phyloP scores from a whole-genome alignment of 371 early-diverging fungal species.

The Mucor mucedo region DNA sequence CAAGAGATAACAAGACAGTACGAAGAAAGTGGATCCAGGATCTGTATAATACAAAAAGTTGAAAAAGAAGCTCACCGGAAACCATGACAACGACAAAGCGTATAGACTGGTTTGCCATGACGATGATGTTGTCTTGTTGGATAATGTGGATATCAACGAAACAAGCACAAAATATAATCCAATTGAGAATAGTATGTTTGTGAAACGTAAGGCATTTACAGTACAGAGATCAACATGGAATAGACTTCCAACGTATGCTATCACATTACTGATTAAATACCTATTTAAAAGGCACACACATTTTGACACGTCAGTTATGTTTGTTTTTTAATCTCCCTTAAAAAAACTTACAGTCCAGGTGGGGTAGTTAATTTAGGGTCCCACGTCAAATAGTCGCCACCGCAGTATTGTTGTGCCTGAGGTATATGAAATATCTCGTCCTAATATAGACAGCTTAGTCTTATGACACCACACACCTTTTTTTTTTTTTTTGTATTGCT shows the following conservation, averaged over 20 bases:
- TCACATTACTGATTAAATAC: slow-evolving; percentile 50
- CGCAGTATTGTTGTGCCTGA: slow-evolving; percentile 89
- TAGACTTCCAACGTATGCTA: slow-evolving; percentile 16
- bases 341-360: slow-evolving; percentile 83
- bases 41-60: slow-evolving; percentile 93
- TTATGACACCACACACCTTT: background rate
- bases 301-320: no score
- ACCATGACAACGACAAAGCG: slow-evolving; percentile 66
- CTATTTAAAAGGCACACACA: slow-evolving; percentile 21
- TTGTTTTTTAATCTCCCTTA: background rate
- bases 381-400: slow-evolving; percentile 73
- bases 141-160: slow-evolving; percentile 40
- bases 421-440: slow-evolving; percentile 95
- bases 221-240: slow-evolving; percentile 48
- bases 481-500: background rate
- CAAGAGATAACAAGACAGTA: slow-evolving; percentile 71
- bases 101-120: slow-evolving; percentile 27
- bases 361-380: slow-evolving; percentile 96
- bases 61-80: slow-evolving; percentile 88
- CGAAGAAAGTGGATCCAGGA: slow-evolving; percentile 79
- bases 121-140: background rate
- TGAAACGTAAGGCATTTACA: slow-evolving; percentile 55
- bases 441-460: slow-evolving; percentile 40
- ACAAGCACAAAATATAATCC: slow-evolving; percentile 52
- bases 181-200: slow-evolving; percentile 63